A percentile compares a stretch with the other conserved stretches of the same genome.
Evolutionary conservation across 306 rosid species (phyloP).

Genomic region (Fragaria ananassa): DNA sequence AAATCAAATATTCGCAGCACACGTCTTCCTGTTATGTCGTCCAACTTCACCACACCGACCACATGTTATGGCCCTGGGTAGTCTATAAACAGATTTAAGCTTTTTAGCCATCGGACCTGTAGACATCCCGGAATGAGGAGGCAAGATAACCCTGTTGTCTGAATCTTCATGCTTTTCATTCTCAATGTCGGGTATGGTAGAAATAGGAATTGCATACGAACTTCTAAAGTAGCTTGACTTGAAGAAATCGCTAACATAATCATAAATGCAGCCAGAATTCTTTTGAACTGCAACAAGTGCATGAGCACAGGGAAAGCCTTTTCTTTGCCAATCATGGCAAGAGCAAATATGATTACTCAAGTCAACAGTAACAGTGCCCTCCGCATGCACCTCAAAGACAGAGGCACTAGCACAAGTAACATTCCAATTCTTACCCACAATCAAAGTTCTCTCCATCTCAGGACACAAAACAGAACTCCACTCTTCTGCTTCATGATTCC

Average conservation of each 20-base stretch:
- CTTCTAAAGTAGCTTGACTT: background rate
- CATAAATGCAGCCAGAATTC: background rate
- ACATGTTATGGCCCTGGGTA: background rate
- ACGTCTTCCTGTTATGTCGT: background rate
- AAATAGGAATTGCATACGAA: background rate
- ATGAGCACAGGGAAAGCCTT: background rate
- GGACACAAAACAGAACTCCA: background rate
- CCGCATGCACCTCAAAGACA: background rate
- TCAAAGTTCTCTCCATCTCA: background rate
- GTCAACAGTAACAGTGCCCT: background rate
- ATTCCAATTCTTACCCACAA: background rate
- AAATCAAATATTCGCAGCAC: background rate
- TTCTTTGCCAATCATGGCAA: background rate
- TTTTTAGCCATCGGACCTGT: background rate
- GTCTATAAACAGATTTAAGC: background rate
- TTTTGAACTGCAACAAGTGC: background rate
- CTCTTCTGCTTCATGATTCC: background rate
- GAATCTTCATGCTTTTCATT: background rate
- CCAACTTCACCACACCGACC: slow-evolving; percentile 2
- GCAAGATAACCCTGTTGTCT: background rate
- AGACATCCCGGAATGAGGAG: background rate
- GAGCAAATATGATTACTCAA: background rate
- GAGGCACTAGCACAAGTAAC: background rate
- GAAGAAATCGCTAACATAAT: background rate
- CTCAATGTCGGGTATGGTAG: background rate